Percentiles rank a stretch among this genome's conserved stretches.
Conservation (phyloP, 495 filamentous ascomycete species). For the Neurospora terricola region DNA sequence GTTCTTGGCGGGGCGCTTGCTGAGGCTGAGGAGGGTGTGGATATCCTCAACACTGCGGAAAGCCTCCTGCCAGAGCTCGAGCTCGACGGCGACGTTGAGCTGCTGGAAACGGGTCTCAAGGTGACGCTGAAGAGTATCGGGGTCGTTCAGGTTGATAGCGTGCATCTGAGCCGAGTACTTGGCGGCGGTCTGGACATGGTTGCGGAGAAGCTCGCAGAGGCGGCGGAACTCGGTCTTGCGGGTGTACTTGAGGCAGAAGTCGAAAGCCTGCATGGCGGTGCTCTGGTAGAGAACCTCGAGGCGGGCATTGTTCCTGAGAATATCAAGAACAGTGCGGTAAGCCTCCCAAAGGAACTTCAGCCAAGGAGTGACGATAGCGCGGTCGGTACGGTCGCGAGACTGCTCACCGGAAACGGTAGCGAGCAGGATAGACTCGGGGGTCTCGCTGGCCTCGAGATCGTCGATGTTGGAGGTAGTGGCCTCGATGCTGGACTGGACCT, state of each 20-base stretch:
- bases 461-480: slow-evolving; percentile 68
- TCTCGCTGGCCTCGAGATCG: slow-evolving; percentile 93
- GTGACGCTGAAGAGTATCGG: slow-evolving; percentile 93
- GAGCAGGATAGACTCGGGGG: slow-evolving; percentile 93
- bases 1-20: slow-evolving; percentile 99
- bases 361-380: slow-evolving; percentile 97
- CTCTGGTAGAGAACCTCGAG: slow-evolving; percentile 97
- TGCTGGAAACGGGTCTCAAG: slow-evolving; percentile 97
- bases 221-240: slow-evolving; percentile 99
- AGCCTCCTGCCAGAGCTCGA: slow-evolving; percentile 98
- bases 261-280: slow-evolving; percentile 94
- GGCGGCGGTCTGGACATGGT: slow-evolving; percentile 97
- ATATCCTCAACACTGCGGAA: slow-evolving; percentile 99
- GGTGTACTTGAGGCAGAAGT: slow-evolving; percentile 95
- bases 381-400: slow-evolving; percentile 90
- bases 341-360: slow-evolving; percentile 99
- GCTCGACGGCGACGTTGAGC: slow-evolving; percentile 92
- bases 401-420: slow-evolving; percentile 98
- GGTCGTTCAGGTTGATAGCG: slow-evolving; percentile 95
- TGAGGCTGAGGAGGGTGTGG: slow-evolving; percentile 93
- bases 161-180: slow-evolving; percentile 99
- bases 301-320: slow-evolving; percentile 96
- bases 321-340: slow-evolving; percentile 97
- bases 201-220: slow-evolving; percentile 93
- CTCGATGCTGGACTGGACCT: slow-evolving; percentile 82